Evolutionary conservation across 805 yeast genomes (phyloP).

Genomic region (Candida germanica): DNA sequence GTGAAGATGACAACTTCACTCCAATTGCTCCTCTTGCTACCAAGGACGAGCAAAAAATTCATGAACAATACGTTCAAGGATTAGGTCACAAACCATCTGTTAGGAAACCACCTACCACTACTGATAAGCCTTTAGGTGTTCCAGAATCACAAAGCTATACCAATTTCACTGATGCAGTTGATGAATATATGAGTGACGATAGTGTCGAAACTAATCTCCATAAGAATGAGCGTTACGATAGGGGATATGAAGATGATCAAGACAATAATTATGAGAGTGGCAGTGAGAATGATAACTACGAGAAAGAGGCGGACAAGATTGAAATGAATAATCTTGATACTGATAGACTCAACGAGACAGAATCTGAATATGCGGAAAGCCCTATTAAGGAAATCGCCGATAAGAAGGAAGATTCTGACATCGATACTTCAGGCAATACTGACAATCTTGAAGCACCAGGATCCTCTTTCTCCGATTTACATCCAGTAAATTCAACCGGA

Average conservation of each 20-base stretch:
- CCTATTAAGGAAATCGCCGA: neutral
- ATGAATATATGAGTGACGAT: conserved; percentile 26
- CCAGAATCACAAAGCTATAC: conserved; percentile 27
- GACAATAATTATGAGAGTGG: conserved; percentile 1
- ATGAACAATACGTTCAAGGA: conserved; percentile 21
- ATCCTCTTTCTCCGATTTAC: conserved; percentile 8
- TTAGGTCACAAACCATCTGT: conserved; percentile 30
- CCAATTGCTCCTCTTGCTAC: conserved; percentile 25
- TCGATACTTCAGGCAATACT: neutral
- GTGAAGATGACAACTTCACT: conserved; percentile 14
- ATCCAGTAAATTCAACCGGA: conserved; percentile 25
- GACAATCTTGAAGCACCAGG: neutral
- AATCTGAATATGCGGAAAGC: neutral
- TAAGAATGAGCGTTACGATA: no score
- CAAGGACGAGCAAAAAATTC: conserved; percentile 19
- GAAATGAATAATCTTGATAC: neutral
- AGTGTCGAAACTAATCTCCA: no score
- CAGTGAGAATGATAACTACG: conserved; percentile 1
- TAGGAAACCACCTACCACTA: conserved; percentile 32
- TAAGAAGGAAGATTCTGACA: neutral
- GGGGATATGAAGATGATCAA: no score
- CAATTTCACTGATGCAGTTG: conserved; percentile 30
- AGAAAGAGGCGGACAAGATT: neutral
- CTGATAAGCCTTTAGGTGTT: neutral
- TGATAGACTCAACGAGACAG: neutral